phyloP scores from a whole-genome alignment of 768 basidiomycete genomes.

The Kwoniella heveanensis region DNA sequence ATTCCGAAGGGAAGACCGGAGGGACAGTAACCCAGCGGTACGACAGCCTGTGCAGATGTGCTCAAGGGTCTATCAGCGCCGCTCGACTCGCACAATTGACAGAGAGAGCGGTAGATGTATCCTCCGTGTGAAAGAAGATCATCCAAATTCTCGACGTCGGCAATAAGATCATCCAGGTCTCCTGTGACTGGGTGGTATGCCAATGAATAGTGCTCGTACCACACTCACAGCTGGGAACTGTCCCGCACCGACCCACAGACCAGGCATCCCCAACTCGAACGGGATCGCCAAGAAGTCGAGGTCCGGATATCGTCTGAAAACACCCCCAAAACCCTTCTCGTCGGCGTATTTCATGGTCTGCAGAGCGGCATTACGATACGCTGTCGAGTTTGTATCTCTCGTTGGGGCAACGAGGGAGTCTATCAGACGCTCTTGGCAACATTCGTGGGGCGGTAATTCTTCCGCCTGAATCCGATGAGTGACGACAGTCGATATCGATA shows the following conservation, averaged over 20 bases:
- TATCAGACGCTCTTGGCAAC: conserved; percentile 44
- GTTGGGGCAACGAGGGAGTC: background rate
- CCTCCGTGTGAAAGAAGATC: too few relatives aligned
- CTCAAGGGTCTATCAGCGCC: too few relatives aligned
- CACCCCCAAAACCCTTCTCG: conserved; percentile 30
- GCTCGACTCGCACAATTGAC: background rate
- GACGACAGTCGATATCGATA: too few relatives aligned
- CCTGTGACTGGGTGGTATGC: too few relatives aligned
- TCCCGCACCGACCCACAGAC: conserved; percentile 26
- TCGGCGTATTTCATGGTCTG: conserved; percentile 26
- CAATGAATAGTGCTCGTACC: too few relatives aligned
- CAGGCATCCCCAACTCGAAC: conserved; percentile 30
- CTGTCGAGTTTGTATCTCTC: conserved; percentile 16
- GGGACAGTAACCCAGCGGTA: conserved; percentile 33
- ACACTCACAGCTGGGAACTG: conserved; percentile 41
- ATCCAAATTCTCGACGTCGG: too few relatives aligned
- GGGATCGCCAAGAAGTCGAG: conserved; percentile 44
- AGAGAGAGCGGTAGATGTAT: too few relatives aligned
- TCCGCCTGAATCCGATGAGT: conserved; percentile 6
- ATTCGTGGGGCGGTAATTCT: conserved; percentile 43
- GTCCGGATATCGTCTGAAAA: conserved; percentile 31
- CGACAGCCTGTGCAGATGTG: conserved; percentile 1
- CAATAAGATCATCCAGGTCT: too few relatives aligned
- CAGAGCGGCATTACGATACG: conserved; percentile 25
- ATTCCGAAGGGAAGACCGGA: conserved; percentile 38